These are phyloP conservation scores for Dissoconium aciculare DNA, from an alignment of 2,329 filamentous ascomycete species.

Conservation along the genomic window DNA sequence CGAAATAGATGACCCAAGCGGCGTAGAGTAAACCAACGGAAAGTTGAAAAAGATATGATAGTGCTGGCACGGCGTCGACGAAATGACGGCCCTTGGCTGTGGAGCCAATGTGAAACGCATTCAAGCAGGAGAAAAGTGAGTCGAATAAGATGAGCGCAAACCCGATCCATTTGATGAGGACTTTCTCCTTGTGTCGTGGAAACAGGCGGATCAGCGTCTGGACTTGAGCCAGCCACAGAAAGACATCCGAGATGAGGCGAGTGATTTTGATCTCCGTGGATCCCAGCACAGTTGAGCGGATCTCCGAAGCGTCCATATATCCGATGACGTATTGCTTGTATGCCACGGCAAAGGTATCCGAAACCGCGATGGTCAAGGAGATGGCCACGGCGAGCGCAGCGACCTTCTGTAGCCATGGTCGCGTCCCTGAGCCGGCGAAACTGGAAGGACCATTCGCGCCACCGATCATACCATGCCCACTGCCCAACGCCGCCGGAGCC, in stretches of 20 bases:
- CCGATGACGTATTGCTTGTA: conserved; percentile 66
- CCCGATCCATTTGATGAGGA: conserved; percentile 97
- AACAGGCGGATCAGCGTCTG: conserved; percentile 93
- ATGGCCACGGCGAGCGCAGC: conserved; percentile 52
- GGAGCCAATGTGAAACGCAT: conserved; percentile 58
- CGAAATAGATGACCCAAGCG: conserved; percentile 87
- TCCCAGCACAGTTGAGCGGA: conserved; percentile 68
- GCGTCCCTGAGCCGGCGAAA: conserved; percentile 57
- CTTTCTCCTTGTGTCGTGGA: conserved; percentile 89
- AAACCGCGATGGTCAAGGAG: conserved; percentile 84
- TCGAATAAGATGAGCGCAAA: conserved; percentile 87
- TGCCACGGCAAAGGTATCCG: conserved; percentile 76
- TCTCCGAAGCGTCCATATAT: conserved; percentile 58
- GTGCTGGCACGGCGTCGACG: conserved; percentile 74
- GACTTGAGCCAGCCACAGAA: conserved; percentile 92
- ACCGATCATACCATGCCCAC: conserved; percentile 73
- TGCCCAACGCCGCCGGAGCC: conserved; percentile 28
- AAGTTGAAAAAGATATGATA: conserved; percentile 82
- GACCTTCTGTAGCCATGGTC: conserved; percentile 77
- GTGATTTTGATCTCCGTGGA: conserved; percentile 79
- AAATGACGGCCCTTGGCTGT: conserved; percentile 53
- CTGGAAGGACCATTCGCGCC: conserved; percentile 56
- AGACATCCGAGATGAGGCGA: conserved; percentile 85
- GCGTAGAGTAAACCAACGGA: conserved; percentile 77
- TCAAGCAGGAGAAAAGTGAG: conserved; percentile 77